These are phyloP conservation scores for Coniella vitis DNA, from an alignment of 2,329 filamentous ascomycete species.

Conservation along the genomic window DNA sequence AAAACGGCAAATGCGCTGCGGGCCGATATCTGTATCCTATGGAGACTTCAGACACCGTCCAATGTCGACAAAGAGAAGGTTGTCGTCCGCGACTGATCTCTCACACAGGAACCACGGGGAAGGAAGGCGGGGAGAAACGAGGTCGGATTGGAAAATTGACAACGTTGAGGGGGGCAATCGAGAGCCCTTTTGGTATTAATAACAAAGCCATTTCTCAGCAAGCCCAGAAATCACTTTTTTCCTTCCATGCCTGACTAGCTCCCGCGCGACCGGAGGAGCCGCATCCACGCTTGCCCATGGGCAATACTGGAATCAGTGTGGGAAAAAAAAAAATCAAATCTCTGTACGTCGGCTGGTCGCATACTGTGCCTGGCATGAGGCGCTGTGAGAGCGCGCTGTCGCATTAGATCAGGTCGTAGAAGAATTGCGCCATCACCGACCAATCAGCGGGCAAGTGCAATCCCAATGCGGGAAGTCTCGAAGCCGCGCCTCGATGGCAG, in stretches of 20 bases:
- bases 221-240: not conserved
- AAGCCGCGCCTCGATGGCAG: slow-evolving; percentile 9
- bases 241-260: not conserved
- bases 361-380: no score
- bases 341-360: no score
- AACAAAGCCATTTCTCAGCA: not conserved
- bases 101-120: no score
- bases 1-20: no score
- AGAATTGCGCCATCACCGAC: slow-evolving; percentile 16
- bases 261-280: slow-evolving; percentile 11
- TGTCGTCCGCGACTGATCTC: no score
- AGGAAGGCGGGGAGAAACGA: no score
- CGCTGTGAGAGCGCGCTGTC: slow-evolving; percentile 1
- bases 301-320: not conserved
- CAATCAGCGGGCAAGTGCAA: slow-evolving; percentile 8
- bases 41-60: not conserved
- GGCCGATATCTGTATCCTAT: not conserved
- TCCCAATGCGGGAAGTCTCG: slow-evolving; percentile 11
- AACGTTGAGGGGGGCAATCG: not conserved
- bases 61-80: no score
- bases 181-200: not conserved
- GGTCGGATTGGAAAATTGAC: not conserved
- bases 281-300: slow-evolving; percentile 2
- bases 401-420: slow-evolving; percentile 12
- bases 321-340: no score